Evolutionary conservation across 441 rosid genomes (phyloP).

Genomic region (Populus tomentosa): DNA sequence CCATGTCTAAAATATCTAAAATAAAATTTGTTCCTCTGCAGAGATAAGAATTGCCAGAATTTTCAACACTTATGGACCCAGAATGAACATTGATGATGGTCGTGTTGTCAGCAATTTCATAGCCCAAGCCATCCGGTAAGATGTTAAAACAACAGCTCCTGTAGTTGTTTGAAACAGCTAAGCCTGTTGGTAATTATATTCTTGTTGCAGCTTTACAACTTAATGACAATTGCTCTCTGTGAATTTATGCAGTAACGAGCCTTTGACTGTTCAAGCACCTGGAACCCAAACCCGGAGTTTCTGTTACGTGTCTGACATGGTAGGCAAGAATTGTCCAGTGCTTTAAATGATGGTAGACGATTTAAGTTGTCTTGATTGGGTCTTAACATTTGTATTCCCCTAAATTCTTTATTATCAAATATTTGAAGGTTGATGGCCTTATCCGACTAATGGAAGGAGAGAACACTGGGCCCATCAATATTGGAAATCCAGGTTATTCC

Average conservation of each 20-base stretch:
- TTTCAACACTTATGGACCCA: conserved; percentile 96
- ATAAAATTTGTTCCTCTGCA: conserved; percentile 16
- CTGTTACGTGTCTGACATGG: conserved; percentile 98
- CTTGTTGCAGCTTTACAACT: not conserved
- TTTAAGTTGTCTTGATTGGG: not conserved
- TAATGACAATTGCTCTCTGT: not conserved
- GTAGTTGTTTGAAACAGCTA: not conserved
- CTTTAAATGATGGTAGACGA: not conserved
- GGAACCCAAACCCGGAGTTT: conserved; percentile 98
- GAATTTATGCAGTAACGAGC: conserved; percentile 55
- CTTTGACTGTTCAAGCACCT: conserved; percentile 86
- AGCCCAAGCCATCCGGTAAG: conserved; percentile 93
- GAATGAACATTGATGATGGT: conserved; percentile 98
- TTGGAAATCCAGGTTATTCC: conserved; percentile 80
- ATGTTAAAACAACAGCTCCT: not conserved
- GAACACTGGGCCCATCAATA: conserved; percentile 87
- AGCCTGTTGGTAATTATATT: not conserved
- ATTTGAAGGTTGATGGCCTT: conserved; percentile 80
- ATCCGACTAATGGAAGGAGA: conserved; percentile 95
- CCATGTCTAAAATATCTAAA: not conserved
- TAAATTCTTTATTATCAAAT: conserved; percentile 3
- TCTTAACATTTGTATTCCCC: conserved; percentile 1
- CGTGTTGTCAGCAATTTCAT: conserved; percentile 99
- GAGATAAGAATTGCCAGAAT: conserved; percentile 96
- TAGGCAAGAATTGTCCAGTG: conserved; percentile 22